Evolutionary conservation across 192 early-diverging fungal species (phyloP), one percentile per base, ranked within the genome.

Genomic region (Geranomyces variabilis): DNA sequence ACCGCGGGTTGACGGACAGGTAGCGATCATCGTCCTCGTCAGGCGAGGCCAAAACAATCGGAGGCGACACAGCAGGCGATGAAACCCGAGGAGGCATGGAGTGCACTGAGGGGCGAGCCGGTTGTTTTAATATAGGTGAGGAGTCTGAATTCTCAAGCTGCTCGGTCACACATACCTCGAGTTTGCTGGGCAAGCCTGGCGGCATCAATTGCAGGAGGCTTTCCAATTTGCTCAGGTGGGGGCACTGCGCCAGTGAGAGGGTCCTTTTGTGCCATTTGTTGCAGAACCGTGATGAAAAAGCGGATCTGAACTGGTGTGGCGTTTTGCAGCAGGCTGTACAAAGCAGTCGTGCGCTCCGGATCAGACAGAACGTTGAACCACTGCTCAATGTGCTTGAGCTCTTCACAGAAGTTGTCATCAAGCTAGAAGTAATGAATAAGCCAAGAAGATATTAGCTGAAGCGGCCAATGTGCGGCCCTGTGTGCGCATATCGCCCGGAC

Each of bases 331-430:
- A 98, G 86, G 45, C 90, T 89, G 82, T 96, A 96, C 67, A 98
- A 86, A 24, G 93, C 90, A n/a, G 93, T 88, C 17, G 94, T 96
- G 30, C 93, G 82, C 81, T 98, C 96, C 29, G 93, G 88, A 70
- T 98, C 94, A 2, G 90, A 86, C 57, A 96, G 82, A 33, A 94
- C 90, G 7, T 86, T 85, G 78, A 98, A 94, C 96, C 96, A 98
- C 67, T 96, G 89, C 77, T 98, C 94, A 55, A 98, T 92, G 48
- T 94, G 91, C 53, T 88, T 86, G 49, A 97, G 87, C 75, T 96
- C 95, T 56, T 96, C 94, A 65, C 92, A 89, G 73, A 94, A 96
- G 66, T 86, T 87, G 46, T 88, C 89, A 75, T 96, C 94, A 55
- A 93, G 77, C 63, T 88, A 88, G 46, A 7, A 28, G 17, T 7